phyloP scores from a whole-genome alignment of 257 asterid species.

The Penstemon eatonii region DNA sequence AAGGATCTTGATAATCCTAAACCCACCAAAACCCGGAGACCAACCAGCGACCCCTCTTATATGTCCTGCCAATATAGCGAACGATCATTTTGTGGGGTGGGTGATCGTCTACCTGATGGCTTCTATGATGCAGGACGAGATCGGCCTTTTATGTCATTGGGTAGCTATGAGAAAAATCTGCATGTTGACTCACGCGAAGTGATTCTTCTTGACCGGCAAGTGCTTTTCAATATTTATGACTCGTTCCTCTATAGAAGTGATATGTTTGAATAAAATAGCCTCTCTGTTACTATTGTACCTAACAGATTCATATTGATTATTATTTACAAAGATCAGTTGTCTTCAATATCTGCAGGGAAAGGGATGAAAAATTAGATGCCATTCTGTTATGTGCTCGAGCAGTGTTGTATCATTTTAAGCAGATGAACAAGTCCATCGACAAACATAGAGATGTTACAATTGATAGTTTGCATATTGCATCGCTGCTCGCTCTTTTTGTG shows the following conservation, averaged over 20 bases:
- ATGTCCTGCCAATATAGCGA: constrained; percentile 70
- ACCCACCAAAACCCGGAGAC: constrained; percentile 77
- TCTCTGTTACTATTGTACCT: constrained; percentile 11
- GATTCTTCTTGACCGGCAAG: constrained; percentile 82
- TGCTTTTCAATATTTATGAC: constrained; percentile 12
- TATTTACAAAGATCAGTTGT: background rate
- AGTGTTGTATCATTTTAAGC: constrained; percentile 55
- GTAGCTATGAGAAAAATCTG: constrained; percentile 52
- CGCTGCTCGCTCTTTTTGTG: constrained; percentile 88
- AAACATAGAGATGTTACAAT: constrained; percentile 38
- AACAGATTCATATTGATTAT: constrained; percentile 6
- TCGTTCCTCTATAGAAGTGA: background rate
- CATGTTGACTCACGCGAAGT: constrained; percentile 71
- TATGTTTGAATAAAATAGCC: constrained; percentile 5
- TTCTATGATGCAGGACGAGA: constrained; percentile 97
- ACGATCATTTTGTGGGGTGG: constrained; percentile 71
- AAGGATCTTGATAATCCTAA: constrained; percentile 78
- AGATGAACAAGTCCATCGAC: constrained; percentile 44
- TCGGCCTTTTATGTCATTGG: constrained; percentile 78
- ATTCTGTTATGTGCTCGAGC: constrained; percentile 66
- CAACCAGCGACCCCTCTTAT: constrained; percentile 57
- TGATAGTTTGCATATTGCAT: constrained; percentile 65
- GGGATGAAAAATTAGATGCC: constrained; percentile 84
- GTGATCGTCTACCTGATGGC: constrained; percentile 81
- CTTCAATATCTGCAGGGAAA: constrained; percentile 53